These are phyloP conservation scores for Datisca glomerata DNA, from an alignment of 306 rosid genomes.

Conservation along the genomic window DNA sequence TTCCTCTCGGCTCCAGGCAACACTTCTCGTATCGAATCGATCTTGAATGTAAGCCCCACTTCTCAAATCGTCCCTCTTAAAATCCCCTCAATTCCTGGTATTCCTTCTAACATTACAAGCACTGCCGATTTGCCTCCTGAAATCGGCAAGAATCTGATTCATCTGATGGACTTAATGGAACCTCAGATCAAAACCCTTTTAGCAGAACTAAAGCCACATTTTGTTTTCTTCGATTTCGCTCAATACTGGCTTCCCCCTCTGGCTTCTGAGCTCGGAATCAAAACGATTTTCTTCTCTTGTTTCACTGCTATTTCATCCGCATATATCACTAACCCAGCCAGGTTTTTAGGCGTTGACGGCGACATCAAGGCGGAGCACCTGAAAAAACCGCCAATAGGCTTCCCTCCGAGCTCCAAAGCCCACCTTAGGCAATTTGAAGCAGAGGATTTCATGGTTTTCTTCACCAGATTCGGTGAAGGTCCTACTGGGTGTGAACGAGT, in stretches of 20 bases:
- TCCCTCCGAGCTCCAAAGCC: conserved; percentile 9
- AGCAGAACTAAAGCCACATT: conserved; percentile 30
- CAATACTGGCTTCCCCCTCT: conserved; percentile 40
- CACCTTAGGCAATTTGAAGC: conserved; percentile 28
- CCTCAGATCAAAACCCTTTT: conserved; percentile 23
- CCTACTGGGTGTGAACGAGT: conserved; percentile 22
- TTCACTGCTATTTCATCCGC: conserved; percentile 23
- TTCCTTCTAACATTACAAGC: conserved; percentile 13
- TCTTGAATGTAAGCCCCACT: conserved; percentile 17
- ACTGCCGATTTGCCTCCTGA: conserved; percentile 26
- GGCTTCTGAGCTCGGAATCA: conserved; percentile 31
- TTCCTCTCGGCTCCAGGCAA: conserved; percentile 31
- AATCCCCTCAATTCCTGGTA: conserved; percentile 1
- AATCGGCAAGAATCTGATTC: conserved; percentile 14
- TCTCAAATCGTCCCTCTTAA: conserved; percentile 20
- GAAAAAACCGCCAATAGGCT: conserved; percentile 22
- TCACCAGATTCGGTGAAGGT: conserved; percentile 12
- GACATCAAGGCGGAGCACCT: conserved; percentile 19
- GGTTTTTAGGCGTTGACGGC: conserved; percentile 9
- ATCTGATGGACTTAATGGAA: conserved; percentile 23
- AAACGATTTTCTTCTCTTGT: conserved; percentile 23
- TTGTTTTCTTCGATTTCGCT: conserved; percentile 36
- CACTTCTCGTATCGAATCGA: conserved; percentile 18
- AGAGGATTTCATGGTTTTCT: conserved; percentile 18
- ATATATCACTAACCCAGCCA: conserved; percentile 23